Conservation (phyloP, 352 stramenopile genomes). For the Phytophthora sp. region DNA sequence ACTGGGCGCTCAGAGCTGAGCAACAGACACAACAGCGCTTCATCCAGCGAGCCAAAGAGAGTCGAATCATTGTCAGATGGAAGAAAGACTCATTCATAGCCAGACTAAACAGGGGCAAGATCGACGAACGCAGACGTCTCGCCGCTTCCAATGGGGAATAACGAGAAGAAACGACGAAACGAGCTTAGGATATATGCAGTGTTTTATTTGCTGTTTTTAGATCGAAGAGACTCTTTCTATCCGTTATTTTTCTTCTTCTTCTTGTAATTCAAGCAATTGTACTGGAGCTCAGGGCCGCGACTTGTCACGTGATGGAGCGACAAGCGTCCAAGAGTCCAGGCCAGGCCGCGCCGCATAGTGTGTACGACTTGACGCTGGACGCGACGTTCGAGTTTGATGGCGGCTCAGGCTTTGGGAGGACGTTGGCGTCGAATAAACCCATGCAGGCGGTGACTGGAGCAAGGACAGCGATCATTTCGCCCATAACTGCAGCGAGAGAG, state of each 20-base stretch:
- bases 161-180: constrained; percentile 11
- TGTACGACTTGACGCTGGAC: constrained; percentile 64
- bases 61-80: constrained; percentile 57
- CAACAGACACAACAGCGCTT: constrained; percentile 58
- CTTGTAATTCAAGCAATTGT: not conserved
- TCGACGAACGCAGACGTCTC: constrained; percentile 55
- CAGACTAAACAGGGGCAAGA: constrained; percentile 80
- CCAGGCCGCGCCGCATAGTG: constrained; percentile 5
- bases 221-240: too few species aligned
- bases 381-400: constrained; percentile 77
- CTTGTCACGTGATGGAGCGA: constrained; percentile 25
- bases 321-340: constrained; percentile 10
- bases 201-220: not conserved
- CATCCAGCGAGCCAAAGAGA: constrained; percentile 62
- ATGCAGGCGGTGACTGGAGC: constrained; percentile 42
- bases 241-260: constrained; percentile 14
- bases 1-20: constrained; percentile 66
- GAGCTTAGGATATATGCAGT: too few species aligned
- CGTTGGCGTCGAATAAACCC: constrained; percentile 64
- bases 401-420: constrained; percentile 62
- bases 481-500: constrained; percentile 8
- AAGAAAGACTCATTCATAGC: constrained; percentile 85
- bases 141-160: constrained; percentile 30
- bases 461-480: constrained; percentile 29
- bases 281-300: constrained; percentile 6